Evolutionary conservation across 108 stramenopile species (phyloP).

Genomic region (Parietichytrium sp.): DNA sequence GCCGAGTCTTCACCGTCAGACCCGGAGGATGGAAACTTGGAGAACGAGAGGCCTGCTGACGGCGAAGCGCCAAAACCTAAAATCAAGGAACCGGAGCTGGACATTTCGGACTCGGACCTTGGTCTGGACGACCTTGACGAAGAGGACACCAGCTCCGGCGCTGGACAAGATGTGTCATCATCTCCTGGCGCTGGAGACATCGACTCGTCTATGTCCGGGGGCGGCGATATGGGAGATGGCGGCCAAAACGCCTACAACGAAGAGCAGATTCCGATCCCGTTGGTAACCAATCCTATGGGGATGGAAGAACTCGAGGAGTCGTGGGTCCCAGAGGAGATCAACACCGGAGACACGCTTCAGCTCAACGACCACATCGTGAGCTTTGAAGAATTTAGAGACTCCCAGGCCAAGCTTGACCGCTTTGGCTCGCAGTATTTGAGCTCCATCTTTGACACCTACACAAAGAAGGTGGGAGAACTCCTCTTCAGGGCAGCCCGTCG

Average conservation of each 20-base stretch:
- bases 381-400: constrained; percentile 15
- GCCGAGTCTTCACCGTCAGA: background rate
- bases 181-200: background rate
- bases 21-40: background rate
- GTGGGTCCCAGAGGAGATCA: constrained; percentile 24
- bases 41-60: constrained; percentile 1
- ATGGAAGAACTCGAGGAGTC: background rate
- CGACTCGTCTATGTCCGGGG: background rate
- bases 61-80: too few relatives aligned
- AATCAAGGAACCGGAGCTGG: too few relatives aligned
- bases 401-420: background rate
- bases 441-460: constrained; percentile 11
- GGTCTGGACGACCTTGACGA: background rate
- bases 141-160: constrained; percentile 12
- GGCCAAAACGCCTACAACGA: background rate
- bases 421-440: constrained; percentile 13
- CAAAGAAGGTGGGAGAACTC: constrained; percentile 18
- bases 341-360: constrained; percentile 15
- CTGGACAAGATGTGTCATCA: background rate
- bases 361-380: background rate
- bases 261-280: background rate
- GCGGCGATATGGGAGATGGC: background rate
- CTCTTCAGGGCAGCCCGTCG: constrained; percentile 16
- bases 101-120: background rate
- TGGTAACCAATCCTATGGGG: background rate